phyloP scores from a whole-genome alignment of 768 basidiomycete species.

The Obba rivulosa region DNA sequence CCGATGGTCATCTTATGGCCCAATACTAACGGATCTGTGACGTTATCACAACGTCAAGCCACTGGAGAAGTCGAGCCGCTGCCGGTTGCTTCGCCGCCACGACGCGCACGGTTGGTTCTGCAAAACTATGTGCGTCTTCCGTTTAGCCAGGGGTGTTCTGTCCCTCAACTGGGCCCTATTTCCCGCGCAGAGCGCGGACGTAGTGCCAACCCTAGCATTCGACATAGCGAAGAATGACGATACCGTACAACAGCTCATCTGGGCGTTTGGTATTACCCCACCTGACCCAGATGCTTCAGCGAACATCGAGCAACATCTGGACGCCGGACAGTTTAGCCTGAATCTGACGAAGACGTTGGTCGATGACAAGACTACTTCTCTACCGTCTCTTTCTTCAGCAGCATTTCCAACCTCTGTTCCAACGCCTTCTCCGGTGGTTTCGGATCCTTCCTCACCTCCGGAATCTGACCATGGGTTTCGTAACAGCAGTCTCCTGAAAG shows the following conservation, averaged over 20 bases:
- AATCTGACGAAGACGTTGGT: constrained; percentile 27
- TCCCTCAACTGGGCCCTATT: constrained; percentile 2
- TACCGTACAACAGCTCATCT: constrained; percentile 29
- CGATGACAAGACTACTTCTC: constrained; percentile 1
- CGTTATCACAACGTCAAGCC: constrained; percentile 55
- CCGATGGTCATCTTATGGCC: constrained; percentile 56
- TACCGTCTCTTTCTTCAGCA: constrained; percentile 8
- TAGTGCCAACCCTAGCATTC: constrained; percentile 26
- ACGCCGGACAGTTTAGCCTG: constrained; percentile 29
- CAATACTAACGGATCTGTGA: constrained; percentile 44
- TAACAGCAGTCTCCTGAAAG: constrained; percentile 31
- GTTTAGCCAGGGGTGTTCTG: neutral
- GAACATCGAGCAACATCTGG: constrained; percentile 29
- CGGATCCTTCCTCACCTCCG: constrained; percentile 19
- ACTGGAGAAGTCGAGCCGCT: constrained; percentile 42
- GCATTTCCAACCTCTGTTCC: neutral
- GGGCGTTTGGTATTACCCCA: constrained; percentile 32
- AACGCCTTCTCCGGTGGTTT: neutral
- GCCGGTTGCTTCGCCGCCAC: constrained; percentile 37
- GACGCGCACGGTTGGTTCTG: constrained; percentile 34
- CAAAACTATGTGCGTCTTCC: constrained; percentile 26
- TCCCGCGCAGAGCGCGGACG: constrained; percentile 9
- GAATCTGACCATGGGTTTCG: neutral
- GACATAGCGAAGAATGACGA: constrained; percentile 26
- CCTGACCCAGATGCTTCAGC: constrained; percentile 25